Percentiles rank a stretch among this genome's conserved stretches.
These are phyloP conservation scores for Schizochytrium sp. DNA, from an alignment of 108 stramenopile species.

Conservation along the genomic window DNA sequence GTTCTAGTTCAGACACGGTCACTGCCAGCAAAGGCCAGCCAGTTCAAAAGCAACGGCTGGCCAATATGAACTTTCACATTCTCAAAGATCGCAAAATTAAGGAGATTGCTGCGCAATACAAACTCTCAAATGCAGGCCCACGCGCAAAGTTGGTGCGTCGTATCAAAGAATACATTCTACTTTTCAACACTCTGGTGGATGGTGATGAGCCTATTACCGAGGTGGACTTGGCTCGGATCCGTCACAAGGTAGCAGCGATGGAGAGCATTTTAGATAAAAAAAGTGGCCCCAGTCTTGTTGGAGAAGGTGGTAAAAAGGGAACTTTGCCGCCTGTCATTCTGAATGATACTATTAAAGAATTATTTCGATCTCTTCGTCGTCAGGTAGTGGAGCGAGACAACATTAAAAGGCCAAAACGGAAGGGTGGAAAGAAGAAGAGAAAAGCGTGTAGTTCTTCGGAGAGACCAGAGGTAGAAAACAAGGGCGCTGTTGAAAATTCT, in stretches of 20 bases:
- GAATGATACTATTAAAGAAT: not conserved
- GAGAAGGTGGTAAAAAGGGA: not conserved
- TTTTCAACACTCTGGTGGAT: not conserved
- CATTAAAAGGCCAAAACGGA: conserved; percentile 1
- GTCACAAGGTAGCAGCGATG: not conserved
- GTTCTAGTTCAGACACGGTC: not conserved
- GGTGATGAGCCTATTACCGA: not conserved
- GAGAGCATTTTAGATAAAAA: not conserved
- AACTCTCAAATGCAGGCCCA: not conserved
- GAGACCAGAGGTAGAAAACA: not conserved
- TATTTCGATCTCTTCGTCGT: not conserved
- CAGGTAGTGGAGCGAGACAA: not conserved
- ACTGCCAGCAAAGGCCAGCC: not conserved
- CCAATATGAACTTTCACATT: conserved; percentile 42
- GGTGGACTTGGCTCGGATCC: not conserved
- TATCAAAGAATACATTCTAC: conserved; percentile 25
- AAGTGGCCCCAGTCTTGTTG: not conserved
- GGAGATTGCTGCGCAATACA: not conserved
- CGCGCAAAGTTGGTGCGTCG: conserved; percentile 37
- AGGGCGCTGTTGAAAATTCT: not conserved
- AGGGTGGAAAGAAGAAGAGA: not conserved
- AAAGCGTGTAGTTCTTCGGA: not conserved
- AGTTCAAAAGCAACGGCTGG: not conserved
- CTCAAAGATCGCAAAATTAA: not conserved
- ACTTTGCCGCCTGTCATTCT: conserved; percentile 2